Evolutionary conservation across 73 alveolate genomes (phyloP), one percentile per base, ranked within the genome.

Genomic region (Urostyla sp.): DNA sequence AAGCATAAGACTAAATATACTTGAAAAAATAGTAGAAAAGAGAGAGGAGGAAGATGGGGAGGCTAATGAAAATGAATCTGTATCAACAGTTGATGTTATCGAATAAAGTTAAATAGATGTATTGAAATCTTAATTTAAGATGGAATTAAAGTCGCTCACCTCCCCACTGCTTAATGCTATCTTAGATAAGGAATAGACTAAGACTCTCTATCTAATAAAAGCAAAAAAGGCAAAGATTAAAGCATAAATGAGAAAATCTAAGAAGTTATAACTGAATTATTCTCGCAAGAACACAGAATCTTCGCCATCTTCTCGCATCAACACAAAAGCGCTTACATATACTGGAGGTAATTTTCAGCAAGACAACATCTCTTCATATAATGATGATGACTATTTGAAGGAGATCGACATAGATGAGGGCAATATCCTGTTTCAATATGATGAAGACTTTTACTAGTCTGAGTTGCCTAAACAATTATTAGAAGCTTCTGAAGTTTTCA

Each of bases 391-490:
- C 21, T 20, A 28, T 43, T 6, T 63, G 1, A 38, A 63, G 21
- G 79, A 63, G 44, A 63, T 63, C 4, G 79, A 63, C 35, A 63
- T 63, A 27, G 79, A 63, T 3, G 79, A 63, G 44, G 79, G 44
- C 28, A 31, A 40, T 8, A n/a, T 6, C 6, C 48, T 43, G 43
- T 60, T 43, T 63, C 44, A 57, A 10, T 63, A 21, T 23, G 79
- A 63, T 63, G 79, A 63, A 23, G 79, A 63, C 16, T 46, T 63
- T 5, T 43, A 63, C 8, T 21, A 63, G 36, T 43, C 51, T n/a
- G 15, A 63, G 26, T 40, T 63, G 44, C 79, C 79, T 1, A 63
- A 63, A 32, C n/a, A 37, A 40, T 28, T 63, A 1, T 34, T 63
- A 38, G 23, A 63, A 63, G 79, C 79, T 18, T 2, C 79, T 4